phyloP scores from a whole-genome alignment of 495 filamentous ascomycete species.

The Xylaria intraflava region DNA sequence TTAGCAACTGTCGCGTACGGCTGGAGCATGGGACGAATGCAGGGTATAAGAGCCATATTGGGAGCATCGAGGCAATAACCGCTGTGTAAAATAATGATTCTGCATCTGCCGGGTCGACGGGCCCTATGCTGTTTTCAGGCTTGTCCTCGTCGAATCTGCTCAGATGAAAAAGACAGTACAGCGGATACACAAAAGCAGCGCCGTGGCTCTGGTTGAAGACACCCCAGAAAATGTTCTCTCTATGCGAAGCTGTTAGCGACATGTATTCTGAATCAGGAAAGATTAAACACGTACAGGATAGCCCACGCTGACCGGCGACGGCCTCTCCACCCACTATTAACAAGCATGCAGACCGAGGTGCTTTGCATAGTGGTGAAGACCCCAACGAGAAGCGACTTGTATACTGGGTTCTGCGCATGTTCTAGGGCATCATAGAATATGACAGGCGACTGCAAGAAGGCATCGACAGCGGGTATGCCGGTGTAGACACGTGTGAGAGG shows the following conservation, averaged over 20 bases:
- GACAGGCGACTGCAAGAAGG: background rate
- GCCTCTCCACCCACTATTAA: background rate
- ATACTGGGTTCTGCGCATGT: background rate
- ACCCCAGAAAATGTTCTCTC: background rate
- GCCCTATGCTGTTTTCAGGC: background rate
- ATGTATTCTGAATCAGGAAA: no score
- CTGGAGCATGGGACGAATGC: background rate
- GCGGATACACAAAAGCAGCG: background rate
- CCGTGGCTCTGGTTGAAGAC: conserved; percentile 1
- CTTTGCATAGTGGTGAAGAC: background rate
- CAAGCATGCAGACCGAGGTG: background rate
- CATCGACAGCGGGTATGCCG: background rate
- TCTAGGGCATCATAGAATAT: background rate
- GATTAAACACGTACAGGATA: background rate
- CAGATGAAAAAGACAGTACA: background rate
- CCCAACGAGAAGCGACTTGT: background rate
- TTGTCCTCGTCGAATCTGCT: background rate
- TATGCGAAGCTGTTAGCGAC: background rate
- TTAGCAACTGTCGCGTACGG: background rate
- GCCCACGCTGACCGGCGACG: background rate
- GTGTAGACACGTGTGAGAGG: background rate
- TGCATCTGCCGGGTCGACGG: background rate
- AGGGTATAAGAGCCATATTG: background rate
- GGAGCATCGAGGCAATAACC: background rate
- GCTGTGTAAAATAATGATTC: background rate